Evolutionary conservation across 345 rosid genomes (phyloP), one percentile per base, ranked within the genome.

Genomic region (Orychophragmus violaceus): DNA sequence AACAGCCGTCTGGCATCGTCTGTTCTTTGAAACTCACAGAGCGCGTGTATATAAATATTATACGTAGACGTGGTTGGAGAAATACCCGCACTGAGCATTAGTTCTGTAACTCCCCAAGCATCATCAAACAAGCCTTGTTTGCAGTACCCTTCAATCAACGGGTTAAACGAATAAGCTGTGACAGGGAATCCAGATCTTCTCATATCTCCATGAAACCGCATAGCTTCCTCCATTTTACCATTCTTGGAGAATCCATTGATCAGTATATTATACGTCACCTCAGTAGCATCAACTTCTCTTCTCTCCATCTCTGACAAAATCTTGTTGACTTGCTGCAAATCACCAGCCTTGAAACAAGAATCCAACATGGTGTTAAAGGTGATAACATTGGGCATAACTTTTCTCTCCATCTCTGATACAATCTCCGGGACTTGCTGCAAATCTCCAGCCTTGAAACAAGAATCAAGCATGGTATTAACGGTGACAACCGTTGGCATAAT

Each of bases 301-400:
- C 64, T 67, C 66, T 78, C 75, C 88, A 89, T 82, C 67, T 84
- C 88, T 0, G 58, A 48, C 29, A 80, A 57, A 53, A 86, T 78
- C 58, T 78, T 71, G n/a, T 66, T 13, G 0, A 79, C 88, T 77
- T 74, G 78, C 62, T 80, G 76, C 59, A 80, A 51, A 62, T 80
- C 75, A 2, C 96, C 88, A 75, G 78, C 77, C 72, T 79, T 86
- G 61, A 78, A 89, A 68, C 76, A 81, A 1, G 78, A 71, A 76
- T 78, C 85, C 81, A 89, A 52, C 79, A 86, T 71, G 1, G 87
- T 85, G 55, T 89, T 89, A 66, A 78, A 88, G 0, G 87, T 84
- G 56, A 83, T 44, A 8, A 75, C 77, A 2, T 84, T 84, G 0
- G 86, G 89, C 77, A 58, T 71, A 64, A 75, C 66, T 36, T 65